phyloP scores from a whole-genome alignment of 2,329 filamentous ascomycete species.

The Canariomyces notabilis region DNA sequence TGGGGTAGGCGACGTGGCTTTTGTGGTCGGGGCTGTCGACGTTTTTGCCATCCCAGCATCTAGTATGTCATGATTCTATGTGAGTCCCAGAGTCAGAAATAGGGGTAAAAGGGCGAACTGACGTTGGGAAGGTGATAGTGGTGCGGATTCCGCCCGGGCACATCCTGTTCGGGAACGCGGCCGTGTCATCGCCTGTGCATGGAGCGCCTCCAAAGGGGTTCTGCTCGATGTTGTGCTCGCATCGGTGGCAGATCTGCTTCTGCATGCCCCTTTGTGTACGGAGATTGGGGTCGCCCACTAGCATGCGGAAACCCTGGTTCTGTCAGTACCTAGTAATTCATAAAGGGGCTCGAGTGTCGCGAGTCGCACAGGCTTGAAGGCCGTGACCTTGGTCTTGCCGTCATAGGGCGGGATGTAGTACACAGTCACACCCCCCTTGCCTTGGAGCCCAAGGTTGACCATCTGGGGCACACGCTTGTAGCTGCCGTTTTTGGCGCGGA shows the following conservation, averaged over 20 bases:
- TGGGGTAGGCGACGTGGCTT: slow-evolving; percentile 42
- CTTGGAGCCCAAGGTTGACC: slow-evolving; percentile 30
- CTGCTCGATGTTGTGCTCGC: slow-evolving; percentile 23
- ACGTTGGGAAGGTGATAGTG: slow-evolving; percentile 39
- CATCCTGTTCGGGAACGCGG: slow-evolving; percentile 33
- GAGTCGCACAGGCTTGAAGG: slow-evolving; percentile 33
- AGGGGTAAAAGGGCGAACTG: slow-evolving; percentile 21
- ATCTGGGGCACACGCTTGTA: slow-evolving; percentile 34
- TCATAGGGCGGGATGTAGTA: slow-evolving; percentile 39
- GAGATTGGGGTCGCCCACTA: slow-evolving; percentile 29
- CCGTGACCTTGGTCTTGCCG: slow-evolving; percentile 36
- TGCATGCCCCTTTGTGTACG: slow-evolving; percentile 21
- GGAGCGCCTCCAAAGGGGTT: slow-evolving; percentile 24
- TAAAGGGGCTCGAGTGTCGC: not conserved
- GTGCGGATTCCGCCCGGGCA: slow-evolving; percentile 39
- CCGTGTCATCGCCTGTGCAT: slow-evolving; percentile 30
- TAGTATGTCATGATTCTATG: slow-evolving; percentile 1
- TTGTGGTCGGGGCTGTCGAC: slow-evolving; percentile 43
- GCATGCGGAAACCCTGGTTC: slow-evolving; percentile 36
- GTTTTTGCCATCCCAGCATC: slow-evolving; percentile 52
- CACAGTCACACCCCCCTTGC: slow-evolving; percentile 34
- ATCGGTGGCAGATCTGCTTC: slow-evolving; percentile 28
- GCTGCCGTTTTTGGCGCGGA: slow-evolving; percentile 28
- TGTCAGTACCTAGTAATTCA: not conserved
- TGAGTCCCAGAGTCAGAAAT: not conserved